phyloP scores from a whole-genome alignment of 75 land plant genomes.

The Pinus albicaulis region DNA sequence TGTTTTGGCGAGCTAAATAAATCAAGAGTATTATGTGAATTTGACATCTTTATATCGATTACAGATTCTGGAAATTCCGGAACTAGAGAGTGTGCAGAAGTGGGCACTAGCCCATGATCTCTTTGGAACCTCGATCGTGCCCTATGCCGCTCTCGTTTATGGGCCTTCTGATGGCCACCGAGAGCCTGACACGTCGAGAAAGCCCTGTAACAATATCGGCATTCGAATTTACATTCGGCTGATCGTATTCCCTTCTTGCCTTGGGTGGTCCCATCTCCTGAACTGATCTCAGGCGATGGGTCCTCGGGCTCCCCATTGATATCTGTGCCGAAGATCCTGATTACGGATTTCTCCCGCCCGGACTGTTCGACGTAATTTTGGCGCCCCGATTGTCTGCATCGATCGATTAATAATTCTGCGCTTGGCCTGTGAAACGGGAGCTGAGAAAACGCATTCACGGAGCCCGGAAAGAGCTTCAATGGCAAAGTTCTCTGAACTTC shows the following conservation, averaged over 20 bases:
- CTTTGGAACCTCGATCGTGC: background rate
- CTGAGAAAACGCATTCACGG: conserved; percentile 59
- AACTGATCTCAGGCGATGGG: background rate
- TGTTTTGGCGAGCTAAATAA: no score
- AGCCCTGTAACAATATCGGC: conserved; percentile 18
- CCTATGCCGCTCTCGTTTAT: conserved; percentile 19
- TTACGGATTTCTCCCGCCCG: conserved; percentile 20
- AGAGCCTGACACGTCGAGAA: conserved; percentile 33
- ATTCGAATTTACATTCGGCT: conserved; percentile 8
- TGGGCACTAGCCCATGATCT: no score
- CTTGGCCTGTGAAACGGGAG: conserved; percentile 36
- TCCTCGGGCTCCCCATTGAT: conserved; percentile 1
- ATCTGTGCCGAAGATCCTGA: conserved; percentile 67
- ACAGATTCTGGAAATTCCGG: no score
- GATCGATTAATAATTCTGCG: background rate
- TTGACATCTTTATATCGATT: no score
- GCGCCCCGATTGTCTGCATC: background rate
- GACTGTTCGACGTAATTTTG: background rate
- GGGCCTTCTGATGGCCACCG: conserved; percentile 47
- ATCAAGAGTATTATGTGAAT: no score
- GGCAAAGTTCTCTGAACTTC: no score
- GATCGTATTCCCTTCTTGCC: conserved; percentile 7
- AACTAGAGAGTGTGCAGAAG: no score
- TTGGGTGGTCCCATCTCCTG: background rate
- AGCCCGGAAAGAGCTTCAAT: no score